Evolutionary conservation across 2,329 filamentous ascomycete genomes (phyloP).

Genomic region (Talaromyces sp.): DNA sequence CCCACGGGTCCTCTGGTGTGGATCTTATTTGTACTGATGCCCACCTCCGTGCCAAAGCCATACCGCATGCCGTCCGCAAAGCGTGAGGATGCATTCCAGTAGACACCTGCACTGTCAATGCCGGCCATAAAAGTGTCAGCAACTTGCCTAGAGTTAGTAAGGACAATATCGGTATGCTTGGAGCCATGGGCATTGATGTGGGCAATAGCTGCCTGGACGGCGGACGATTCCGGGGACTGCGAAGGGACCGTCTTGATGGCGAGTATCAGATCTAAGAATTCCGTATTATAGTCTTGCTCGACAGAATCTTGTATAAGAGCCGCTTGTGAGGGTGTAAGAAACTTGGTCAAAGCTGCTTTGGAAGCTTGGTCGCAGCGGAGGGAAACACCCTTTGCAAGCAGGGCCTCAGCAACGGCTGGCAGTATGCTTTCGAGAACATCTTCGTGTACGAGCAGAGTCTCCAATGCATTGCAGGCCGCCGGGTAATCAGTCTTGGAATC

Average conservation of each 20-base stretch:
- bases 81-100: constrained; percentile 93
- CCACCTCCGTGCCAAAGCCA: constrained; percentile 96
- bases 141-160: constrained; percentile 64
- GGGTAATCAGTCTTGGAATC: constrained; percentile 95
- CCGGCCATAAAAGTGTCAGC: constrained; percentile 81
- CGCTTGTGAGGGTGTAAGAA: constrained; percentile 43
- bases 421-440: constrained; percentile 64
- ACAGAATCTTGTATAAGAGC: constrained; percentile 61
- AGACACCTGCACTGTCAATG: constrained; percentile 86
- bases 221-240: constrained; percentile 41
- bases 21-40: constrained; percentile 98
- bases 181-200: constrained; percentile 94
- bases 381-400: constrained; percentile 72
- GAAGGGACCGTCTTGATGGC: constrained; percentile 73
- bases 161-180: constrained; percentile 88
- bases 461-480: constrained; percentile 91
- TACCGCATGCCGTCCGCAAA: constrained; percentile 97
- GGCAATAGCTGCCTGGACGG: constrained; percentile 62
- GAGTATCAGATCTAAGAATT: constrained; percentile 81
- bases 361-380: constrained; percentile 74
- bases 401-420: constrained; percentile 67
- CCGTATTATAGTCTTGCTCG: constrained; percentile 75
- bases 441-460: constrained; percentile 83
- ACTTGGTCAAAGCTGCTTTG: constrained; percentile 59
- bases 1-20: constrained; percentile 91